A percentile compares a stretch with the other conserved stretches of the same genome.
These are phyloP conservation scores for Mycena galopus DNA, from an alignment of 768 basidiomycete genomes.

Conservation along the genomic window DNA sequence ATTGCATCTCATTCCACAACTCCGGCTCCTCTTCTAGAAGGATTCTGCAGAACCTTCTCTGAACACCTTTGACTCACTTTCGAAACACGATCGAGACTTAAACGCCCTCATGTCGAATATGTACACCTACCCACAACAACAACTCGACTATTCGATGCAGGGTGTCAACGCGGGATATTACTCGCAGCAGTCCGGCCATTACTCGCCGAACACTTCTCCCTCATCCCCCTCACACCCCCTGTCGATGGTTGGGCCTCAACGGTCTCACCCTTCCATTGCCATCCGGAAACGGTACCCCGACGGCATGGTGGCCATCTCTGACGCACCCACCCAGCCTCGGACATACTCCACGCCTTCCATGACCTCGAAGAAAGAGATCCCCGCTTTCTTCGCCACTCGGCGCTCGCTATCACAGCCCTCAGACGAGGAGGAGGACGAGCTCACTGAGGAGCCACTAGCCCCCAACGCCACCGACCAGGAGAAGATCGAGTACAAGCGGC, in stretches of 20 bases:
- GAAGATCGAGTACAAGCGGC: constrained; percentile 76
- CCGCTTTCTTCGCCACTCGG: constrained; percentile 67
- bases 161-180: constrained; percentile 27
- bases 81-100: constrained; percentile 33
- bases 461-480: constrained; percentile 59
- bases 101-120: constrained; percentile 31
- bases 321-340: constrained; percentile 75
- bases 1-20: constrained; percentile 29
- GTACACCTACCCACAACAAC: constrained; percentile 28
- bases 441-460: constrained; percentile 42
- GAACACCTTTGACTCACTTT: constrained; percentile 25
- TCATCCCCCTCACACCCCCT: constrained; percentile 31
- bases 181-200: constrained; percentile 23
- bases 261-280: constrained; percentile 29
- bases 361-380: constrained; percentile 75
- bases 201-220: constrained; percentile 26
- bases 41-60: not conserved
- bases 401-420: constrained; percentile 56
- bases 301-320: constrained; percentile 44
- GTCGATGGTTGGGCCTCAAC: constrained; percentile 27
- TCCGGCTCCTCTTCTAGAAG: constrained; percentile 15
- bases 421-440: constrained; percentile 58
- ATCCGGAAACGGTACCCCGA: constrained; percentile 35
- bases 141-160: constrained; percentile 35
- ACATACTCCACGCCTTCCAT: constrained; percentile 66